Percentiles rank a stretch among this genome's conserved stretches.
Evolutionary conservation across 129 eudicot species (phyloP).

Genomic region (Pittosporum tobira): DNA sequence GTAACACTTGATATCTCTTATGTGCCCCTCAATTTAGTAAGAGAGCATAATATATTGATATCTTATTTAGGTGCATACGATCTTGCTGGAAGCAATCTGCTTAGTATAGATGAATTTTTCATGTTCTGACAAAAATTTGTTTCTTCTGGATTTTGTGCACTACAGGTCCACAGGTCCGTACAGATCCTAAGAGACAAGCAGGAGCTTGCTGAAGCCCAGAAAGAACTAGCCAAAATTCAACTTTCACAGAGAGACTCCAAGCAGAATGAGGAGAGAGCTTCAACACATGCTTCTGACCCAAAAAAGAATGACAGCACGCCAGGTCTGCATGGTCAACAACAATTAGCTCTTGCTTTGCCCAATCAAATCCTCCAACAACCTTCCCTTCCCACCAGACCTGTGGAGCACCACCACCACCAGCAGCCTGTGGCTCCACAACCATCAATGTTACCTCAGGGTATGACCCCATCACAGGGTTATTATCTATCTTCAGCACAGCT

Average conservation of each 20-base stretch:
- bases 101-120: too few relatives aligned
- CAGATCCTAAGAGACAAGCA: slow-evolving; percentile 89
- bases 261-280: slow-evolving; percentile 40
- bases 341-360: slow-evolving; percentile 81
- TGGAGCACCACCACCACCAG: slow-evolving; percentile 41
- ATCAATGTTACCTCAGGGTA: slow-evolving; percentile 26
- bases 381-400: slow-evolving; percentile 27
- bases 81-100: background rate
- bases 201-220: slow-evolving; percentile 89
- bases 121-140: background rate
- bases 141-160: background rate
- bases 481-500: slow-evolving; percentile 41
- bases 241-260: slow-evolving; percentile 67
- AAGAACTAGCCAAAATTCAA: slow-evolving; percentile 86
- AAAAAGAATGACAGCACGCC: slow-evolving; percentile 39
- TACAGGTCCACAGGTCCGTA: slow-evolving; percentile 90
- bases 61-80: background rate
- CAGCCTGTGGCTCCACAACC: slow-evolving; percentile 30
- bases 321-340: slow-evolving; percentile 47
- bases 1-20: background rate
- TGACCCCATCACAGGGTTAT: slow-evolving; percentile 33
- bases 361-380: slow-evolving; percentile 58
- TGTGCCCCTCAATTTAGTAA: background rate
- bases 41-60: background rate
- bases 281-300: slow-evolving; percentile 35